Percentiles rank a stretch among this genome's conserved stretches.
Conservation (phyloP, 345 rosid species). For the Eucalyptus tenuipes region DNA sequence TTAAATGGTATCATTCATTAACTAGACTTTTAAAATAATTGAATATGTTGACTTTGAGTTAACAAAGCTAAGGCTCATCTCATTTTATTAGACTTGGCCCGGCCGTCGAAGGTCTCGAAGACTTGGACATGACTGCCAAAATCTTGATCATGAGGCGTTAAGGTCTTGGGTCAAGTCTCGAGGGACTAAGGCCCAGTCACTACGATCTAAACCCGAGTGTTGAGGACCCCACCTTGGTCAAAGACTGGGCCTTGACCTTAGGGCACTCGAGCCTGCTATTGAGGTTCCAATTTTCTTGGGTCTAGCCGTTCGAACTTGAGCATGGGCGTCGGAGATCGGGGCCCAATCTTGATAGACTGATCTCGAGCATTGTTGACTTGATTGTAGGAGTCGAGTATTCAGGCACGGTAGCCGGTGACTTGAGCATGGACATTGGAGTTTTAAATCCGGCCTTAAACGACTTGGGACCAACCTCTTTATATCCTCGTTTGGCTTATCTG, state of each 20-base stretch:
- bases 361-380: neutral
- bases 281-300: neutral
- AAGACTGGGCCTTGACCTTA: neutral
- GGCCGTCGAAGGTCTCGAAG: fast-evolving
- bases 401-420: neutral
- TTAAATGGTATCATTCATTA: neutral
- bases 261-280: neutral
- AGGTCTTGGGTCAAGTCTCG: neutral
- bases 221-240: neutral
- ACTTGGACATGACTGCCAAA: fast-evolving
- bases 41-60: neutral
- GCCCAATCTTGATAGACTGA: neutral
- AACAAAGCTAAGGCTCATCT: neutral
- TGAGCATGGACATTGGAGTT: neutral
- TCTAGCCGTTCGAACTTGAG: neutral
- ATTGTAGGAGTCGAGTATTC: neutral
- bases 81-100: neutral
- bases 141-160: neutral
- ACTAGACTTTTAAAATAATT: neutral
- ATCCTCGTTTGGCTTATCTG: no score
- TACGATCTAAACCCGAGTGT: fast-evolving
- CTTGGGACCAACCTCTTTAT: neutral
- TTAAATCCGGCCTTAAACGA: neutral
- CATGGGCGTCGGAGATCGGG: neutral
- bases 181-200: neutral